Base-by-base conservation (phyloP, 148 eudicot genomes). In the Spergularia bocconei region DNA sequence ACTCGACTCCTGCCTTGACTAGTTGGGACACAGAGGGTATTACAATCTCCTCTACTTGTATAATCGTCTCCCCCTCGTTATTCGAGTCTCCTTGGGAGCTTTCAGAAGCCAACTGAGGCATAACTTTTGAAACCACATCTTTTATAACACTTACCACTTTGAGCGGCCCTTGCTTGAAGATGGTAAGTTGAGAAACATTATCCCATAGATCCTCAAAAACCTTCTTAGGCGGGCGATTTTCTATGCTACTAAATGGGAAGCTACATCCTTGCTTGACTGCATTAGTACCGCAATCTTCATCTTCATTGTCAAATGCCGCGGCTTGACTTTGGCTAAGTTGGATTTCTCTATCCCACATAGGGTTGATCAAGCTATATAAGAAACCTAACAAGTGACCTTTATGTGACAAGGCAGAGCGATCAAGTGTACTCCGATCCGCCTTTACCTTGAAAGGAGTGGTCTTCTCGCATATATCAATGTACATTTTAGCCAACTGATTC, bases 11-110 rank as follows among this genome's bases (percentile, higher is more conserved):
- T 29, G 63, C 80, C 0, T 72, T 62, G 0, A 20, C 13, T 11
- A 88, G 82, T 6, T 64, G 4, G 1, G 85, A 58, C 2, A 83
- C 89, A 0, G 89, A 86, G 16, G 91, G 91, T 29, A 88, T 78
- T 38, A 50, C 73, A 73, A 88, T 84, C 73, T 88, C 88, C 11
- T 81, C 91, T 0, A 88, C 73, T 3, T 19, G 25, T 9, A 85
- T 81, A 8, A 54, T 63, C 11, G 29, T 44, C 11, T 29, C 39
- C 7, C 29, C 66, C 7, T 48, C 14, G 33, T 36, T 29, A 29
- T 29, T 59, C 2, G 60, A n/a, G 51, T 16, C 25, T 50, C 20
- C 78, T 11, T 36, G 55, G 50, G 50, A 2, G 0, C 47, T 67
- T 47, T 67, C 70, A 4, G 72, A 50, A 52, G 33, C 33, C 33